Percentiles rank a stretch among this genome's conserved stretches.
Conservation (phyloP, 2,329 filamentous ascomycete species). For the Ophiostoma pallidulum region DNA sequence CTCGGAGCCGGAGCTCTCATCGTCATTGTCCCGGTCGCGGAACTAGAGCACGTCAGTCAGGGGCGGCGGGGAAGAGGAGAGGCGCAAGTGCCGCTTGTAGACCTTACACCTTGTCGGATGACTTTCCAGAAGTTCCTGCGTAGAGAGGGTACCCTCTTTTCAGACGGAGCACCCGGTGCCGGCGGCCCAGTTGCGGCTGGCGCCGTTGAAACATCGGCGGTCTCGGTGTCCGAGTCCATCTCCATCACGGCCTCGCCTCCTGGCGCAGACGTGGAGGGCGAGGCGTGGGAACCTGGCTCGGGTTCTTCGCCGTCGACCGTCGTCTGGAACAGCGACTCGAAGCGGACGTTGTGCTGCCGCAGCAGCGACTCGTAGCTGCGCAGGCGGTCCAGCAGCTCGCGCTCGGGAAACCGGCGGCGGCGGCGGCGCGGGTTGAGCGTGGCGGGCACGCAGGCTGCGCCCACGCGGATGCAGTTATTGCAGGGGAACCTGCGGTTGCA, state of each 20-base stretch:
- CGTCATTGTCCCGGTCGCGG: conserved; percentile 16
- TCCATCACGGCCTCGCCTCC: neutral
- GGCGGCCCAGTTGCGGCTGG: neutral
- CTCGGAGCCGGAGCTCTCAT: conserved; percentile 5
- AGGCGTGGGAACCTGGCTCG: neutral
- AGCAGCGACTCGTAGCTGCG: conserved; percentile 49
- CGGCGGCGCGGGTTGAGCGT: conserved; percentile 30
- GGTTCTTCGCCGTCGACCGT: neutral
- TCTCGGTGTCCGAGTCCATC: neutral
- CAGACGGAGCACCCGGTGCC: neutral
- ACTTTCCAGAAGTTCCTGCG: conserved; percentile 37
- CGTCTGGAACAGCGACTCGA: conserved; percentile 32
- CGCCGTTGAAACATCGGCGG: neutral
- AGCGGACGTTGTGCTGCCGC: conserved; percentile 42
- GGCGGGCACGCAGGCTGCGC: conserved; percentile 10
- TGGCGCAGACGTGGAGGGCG: neutral
- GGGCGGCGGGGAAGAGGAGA: no score
- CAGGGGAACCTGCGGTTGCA: conserved; percentile 50
- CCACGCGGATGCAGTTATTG: conserved; percentile 36
- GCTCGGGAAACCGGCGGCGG: conserved; percentile 42
- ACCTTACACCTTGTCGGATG: conserved; percentile 19
- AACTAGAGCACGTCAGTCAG: no score
- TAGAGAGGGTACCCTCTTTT: neutral
- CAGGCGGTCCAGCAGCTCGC: conserved; percentile 47
- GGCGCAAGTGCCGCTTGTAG: neutral